Evolutionary conservation across 768 basidiomycete genomes (phyloP).

Genomic region (Mycena epipterygia): DNA sequence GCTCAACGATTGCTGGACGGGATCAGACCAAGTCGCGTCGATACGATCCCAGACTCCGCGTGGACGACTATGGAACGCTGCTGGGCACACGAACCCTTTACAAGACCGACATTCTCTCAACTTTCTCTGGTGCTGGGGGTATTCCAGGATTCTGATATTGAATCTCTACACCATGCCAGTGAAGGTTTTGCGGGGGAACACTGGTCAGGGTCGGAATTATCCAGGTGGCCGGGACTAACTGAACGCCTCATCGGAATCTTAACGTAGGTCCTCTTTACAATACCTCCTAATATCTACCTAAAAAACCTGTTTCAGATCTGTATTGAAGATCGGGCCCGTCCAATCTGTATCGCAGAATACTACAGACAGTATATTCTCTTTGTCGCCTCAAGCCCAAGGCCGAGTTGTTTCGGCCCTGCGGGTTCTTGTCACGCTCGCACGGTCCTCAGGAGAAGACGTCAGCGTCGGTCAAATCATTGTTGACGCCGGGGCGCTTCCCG

Average conservation of each 20-base stretch:
- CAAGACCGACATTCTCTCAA: constrained; percentile 14
- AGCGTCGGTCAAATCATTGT: constrained; percentile 1
- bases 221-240: constrained; percentile 2
- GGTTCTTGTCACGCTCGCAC: constrained; percentile 4
- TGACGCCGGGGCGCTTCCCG: not conserved
- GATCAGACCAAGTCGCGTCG: not conserved
- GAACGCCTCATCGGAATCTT: constrained; percentile 11
- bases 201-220: constrained; percentile 14
- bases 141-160: constrained; percentile 9
- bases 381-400: not conserved
- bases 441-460: constrained; percentile 8
- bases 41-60: constrained; percentile 3
- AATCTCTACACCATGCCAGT: constrained; percentile 7
- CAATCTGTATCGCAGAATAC: not conserved
- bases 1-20: not conserved
- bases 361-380: not conserved
- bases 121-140: constrained; percentile 6
- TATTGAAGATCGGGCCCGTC: constrained; percentile 12
- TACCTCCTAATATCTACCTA: too few relatives aligned
- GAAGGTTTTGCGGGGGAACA: constrained; percentile 7
- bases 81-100: constrained; percentile 10
- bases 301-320: not conserved
- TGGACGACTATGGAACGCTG: constrained; percentile 17
- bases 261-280: not conserved
- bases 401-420: constrained; percentile 7